A percentile compares a stretch with the other conserved stretches of the same genome.
Conservation (phyloP, 805 yeast species). For the Ogataea pignaliae region DNA sequence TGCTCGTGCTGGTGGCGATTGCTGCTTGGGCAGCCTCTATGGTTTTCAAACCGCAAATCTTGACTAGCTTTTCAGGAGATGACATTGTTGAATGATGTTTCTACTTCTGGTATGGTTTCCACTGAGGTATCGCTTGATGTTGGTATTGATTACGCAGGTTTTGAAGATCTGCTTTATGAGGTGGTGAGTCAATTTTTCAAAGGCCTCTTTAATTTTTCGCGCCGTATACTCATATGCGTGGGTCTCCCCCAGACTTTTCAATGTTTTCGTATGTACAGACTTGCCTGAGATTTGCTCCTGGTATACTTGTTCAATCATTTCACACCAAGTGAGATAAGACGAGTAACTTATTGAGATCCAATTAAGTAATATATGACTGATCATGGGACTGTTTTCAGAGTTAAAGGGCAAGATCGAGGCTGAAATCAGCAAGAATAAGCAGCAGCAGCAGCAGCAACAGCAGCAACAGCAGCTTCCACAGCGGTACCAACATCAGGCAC, state of each 20-base stretch:
- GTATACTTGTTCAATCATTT: no score
- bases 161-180: no score
- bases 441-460: neutral
- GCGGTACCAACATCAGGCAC: neutral
- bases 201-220: no score
- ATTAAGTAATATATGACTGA: neutral
- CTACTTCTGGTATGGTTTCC: neutral
- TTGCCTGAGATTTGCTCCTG: no score
- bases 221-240: no score
- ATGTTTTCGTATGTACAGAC: no score
- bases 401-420: conserved; percentile 12
- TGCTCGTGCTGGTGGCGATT: conserved; percentile 56
- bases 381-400: conserved; percentile 21
- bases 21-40: conserved; percentile 69
- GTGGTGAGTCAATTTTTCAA: no score
- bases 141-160: no score
- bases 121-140: no score
- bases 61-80: conserved; percentile 43
- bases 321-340: no score
- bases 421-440: neutral
- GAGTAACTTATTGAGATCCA: no score
- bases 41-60: conserved; percentile 79
- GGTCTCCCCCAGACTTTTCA: no score
- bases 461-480: conserved; percentile 2
- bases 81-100: neutral